Conservation (phyloP, 345 rosid genomes). For the Lumnitzera littorea region DNA sequence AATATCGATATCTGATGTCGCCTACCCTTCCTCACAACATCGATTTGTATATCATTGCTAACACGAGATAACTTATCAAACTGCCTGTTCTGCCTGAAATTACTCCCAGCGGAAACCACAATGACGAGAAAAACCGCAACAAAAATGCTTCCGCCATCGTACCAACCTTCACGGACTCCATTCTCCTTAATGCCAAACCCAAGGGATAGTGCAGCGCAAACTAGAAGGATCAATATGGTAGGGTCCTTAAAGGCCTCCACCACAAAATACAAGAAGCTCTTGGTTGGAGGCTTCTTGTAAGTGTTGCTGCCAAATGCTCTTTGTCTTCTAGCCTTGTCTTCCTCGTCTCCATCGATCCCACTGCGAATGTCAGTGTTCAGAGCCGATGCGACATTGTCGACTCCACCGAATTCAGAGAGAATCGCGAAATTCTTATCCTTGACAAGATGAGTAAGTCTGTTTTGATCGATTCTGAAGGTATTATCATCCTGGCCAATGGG, state of each 20-base stretch:
- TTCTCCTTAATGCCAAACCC: conserved; percentile 54
- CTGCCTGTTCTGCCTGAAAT: conserved; percentile 42
- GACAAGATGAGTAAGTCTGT: conserved; percentile 28
- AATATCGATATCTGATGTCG: conserved; percentile 39
- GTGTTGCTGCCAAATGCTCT: conserved; percentile 52
- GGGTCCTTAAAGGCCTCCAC: conserved; percentile 45
- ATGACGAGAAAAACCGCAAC: conserved; percentile 50
- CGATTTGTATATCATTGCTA: conserved; percentile 44
- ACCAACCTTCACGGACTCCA: conserved; percentile 61
- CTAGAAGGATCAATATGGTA: conserved; percentile 52
- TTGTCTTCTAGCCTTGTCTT: conserved; percentile 30
- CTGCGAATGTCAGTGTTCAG: conserved; percentile 20
- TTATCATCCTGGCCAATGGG: conserved; percentile 11
- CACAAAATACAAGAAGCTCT: conserved; percentile 35
- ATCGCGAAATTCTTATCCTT: conserved; percentile 26
- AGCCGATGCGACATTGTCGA: conserved; percentile 27
- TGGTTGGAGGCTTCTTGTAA: conserved; percentile 55
- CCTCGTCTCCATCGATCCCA: conserved; percentile 33
- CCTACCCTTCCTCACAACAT: conserved; percentile 41
- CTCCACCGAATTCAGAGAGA: conserved; percentile 32
- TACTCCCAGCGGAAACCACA: conserved; percentile 43
- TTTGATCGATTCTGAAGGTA: conserved; percentile 23
- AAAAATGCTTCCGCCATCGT: conserved; percentile 63
- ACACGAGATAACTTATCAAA: conserved; percentile 43
- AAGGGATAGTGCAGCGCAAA: conserved; percentile 52